Evolutionary conservation across 2,329 filamentous ascomycete species (phyloP), one percentile per base, ranked within the genome.

Genomic region (Coniochaeta sp.): DNA sequence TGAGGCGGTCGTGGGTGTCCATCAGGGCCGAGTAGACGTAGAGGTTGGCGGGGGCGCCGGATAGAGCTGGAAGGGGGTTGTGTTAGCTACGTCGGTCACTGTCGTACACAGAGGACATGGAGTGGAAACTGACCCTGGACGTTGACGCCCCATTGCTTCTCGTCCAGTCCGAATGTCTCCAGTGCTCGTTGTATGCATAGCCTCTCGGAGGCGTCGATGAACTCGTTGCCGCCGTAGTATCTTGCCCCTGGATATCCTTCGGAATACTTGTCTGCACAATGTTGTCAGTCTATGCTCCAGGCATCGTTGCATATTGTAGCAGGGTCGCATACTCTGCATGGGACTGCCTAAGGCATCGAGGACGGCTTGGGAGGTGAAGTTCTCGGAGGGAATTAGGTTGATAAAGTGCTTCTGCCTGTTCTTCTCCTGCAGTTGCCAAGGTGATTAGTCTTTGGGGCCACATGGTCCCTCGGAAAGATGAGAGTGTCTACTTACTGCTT

Each of bases 181-280:
- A 97, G 76, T 16, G 94, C 94, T 63, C 92, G 85, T 67, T 89
- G 80, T 73, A 97, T 94, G 71, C 92, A 97, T 47, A 96, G 76
- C 46, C 86, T 77, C 74, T 97, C 92, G 6, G 92, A 83, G 64
- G 90, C 82, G 65, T 97, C 92, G 64, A 97, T 97, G 70, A 91
- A 91, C 71, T 96, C 88, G 69, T 97, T 97, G 58, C 92, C 92
- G 51, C 92, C 92, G 66, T 97, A 97, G 75, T 97, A 97, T 66
- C 92, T 81, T 55, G 92, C 92, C 52, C 94, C 94, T 28, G 92
- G 94, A 64, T 99, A 99, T 49, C 94, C 94, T 71, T 99, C 94
- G 0, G 94, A 97, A 74, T 99, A 99, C 71, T 99, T 97, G 73
- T 97, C 89, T 87, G 63, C 56, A n/a, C 55, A 51, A 62, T 61